Percentiles rank a stretch among this genome's conserved stretches.
phyloP scores from a whole-genome alignment of 2,329 filamentous ascomycete genomes.

The Pyrenophora seminiperda region DNA sequence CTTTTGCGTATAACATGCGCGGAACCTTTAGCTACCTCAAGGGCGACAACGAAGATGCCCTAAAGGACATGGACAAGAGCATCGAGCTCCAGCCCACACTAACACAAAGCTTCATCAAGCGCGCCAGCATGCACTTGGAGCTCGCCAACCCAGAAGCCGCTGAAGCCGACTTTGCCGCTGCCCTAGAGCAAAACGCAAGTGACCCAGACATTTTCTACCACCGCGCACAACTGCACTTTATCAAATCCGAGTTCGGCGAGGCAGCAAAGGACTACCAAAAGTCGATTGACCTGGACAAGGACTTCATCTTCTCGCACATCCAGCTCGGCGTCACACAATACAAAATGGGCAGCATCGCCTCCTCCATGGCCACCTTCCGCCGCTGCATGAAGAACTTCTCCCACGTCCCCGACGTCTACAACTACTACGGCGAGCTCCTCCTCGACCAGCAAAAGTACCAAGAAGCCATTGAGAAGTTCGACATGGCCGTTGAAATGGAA shows the following conservation, averaged over 20 bases:
- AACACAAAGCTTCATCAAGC: constrained; percentile 98
- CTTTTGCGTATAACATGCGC: constrained; percentile 92
- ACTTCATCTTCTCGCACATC: constrained; percentile 99
- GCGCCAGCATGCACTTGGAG: constrained; percentile 96
- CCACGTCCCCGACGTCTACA: constrained; percentile 96
- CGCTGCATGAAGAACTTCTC: constrained; percentile 98
- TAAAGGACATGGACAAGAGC: constrained; percentile 87
- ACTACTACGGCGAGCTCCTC: constrained; percentile 97
- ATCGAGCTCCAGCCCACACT: constrained; percentile 85
- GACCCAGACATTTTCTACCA: constrained; percentile 99
- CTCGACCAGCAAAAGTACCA: constrained; percentile 95
- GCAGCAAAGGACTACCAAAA: constrained; percentile 99
- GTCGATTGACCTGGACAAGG: constrained; percentile 92
- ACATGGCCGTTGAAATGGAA: constrained; percentile 98
- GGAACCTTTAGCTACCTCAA: constrained; percentile 94
- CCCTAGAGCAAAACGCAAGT: constrained; percentile 79
- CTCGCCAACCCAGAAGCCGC: constrained; percentile 85
- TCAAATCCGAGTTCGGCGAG: constrained; percentile 88
- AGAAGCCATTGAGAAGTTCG: constrained; percentile 97
- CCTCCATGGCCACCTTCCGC: constrained; percentile 97
- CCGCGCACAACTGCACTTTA: constrained; percentile 97
- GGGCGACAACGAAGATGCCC: constrained; percentile 82
- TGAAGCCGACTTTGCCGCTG: constrained; percentile 83
- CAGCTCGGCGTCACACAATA: constrained; percentile 99
- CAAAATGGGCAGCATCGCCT: constrained; percentile 98